Percentiles rank a stretch among this genome's conserved stretches.
phyloP scores from a whole-genome alignment of 1,139 yeast species.

The Ogataea hybrid region DNA sequence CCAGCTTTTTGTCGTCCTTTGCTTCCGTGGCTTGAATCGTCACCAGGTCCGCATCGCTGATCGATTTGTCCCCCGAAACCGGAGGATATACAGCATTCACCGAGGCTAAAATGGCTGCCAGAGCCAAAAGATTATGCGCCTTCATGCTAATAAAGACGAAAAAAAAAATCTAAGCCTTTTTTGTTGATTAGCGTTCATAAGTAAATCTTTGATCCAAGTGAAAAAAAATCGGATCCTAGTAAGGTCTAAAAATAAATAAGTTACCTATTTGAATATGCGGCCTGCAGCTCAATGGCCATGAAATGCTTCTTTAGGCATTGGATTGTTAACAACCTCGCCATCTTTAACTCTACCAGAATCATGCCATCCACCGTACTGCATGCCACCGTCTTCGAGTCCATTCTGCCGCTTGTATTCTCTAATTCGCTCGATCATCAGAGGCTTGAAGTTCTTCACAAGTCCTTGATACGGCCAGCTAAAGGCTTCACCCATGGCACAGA shows the following conservation, averaged over 20 bases:
- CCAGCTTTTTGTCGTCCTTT: conserved; percentile 14
- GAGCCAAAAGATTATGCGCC: conserved; percentile 1
- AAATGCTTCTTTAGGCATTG: conserved; percentile 37
- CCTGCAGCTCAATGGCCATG: conserved; percentile 20
- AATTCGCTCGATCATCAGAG: conserved; percentile 74
- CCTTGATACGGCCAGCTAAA: conserved; percentile 95
- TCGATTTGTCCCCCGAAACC: conserved; percentile 16
- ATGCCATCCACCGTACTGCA: conserved; percentile 78
- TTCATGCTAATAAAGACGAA: conserved; percentile 2
- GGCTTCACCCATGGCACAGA: conserved; percentile 90
- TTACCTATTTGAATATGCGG: conserved; percentile 1
- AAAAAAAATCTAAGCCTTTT: conserved; percentile 3
- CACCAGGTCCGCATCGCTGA: conserved; percentile 22
- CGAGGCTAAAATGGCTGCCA: not conserved
- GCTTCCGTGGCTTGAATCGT: conserved; percentile 23
- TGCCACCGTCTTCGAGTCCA: conserved; percentile 40
- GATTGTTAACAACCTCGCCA: conserved; percentile 67
- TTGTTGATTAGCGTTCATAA: too few species aligned
- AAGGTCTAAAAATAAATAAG: conserved; percentile 7
- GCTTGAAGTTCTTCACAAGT: conserved; percentile 76
- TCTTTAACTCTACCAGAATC: conserved; percentile 50
- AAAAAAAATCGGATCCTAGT: too few species aligned
- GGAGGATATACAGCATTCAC: conserved; percentile 28
- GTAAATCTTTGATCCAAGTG: too few species aligned
- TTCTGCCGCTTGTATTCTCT: conserved; percentile 39